Base-by-base conservation (phyloP, 2,329 filamentous ascomycete genomes). In the Aureobasidium sp. region DNA sequence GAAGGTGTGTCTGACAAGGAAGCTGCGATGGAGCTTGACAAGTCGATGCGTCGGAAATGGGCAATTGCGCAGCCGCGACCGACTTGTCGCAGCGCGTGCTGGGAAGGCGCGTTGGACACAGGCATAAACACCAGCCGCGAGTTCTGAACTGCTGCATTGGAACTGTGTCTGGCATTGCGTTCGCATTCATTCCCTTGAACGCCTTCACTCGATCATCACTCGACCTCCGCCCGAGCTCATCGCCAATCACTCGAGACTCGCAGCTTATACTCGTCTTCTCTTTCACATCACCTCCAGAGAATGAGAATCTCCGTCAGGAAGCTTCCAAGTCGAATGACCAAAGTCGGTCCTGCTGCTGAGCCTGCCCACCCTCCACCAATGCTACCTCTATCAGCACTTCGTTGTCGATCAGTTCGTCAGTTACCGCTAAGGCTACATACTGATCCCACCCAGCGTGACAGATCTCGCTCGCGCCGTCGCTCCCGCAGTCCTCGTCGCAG, bases 401-500 rank as follows among this genome's bases (percentile, higher is more conserved):
- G 5, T 35, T 59, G n/a, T 42, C 57, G 31, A 60, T 48, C 40
- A 27, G 52, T 52, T 50, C 50, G 49, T 54, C 50, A 61, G 37
- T 42, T 49, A 44, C 39, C 40, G 24, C 22, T 56, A 37, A 45
- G 44, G 35, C 47, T 31, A 24, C 49, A 12, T 49, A 40, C 54
- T 42, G 42, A 57, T 50, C 40, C 45, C 42, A 37, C 27, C 48
- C 81, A 93, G 89, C 89, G 90, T 76, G 90, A 95, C 85, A 89
- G 87, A 79, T 87, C 85, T 77, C 86, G 88, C 75, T 90, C 88
- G 72, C 86, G 87, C 73, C 86, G 88, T 76, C 75, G 76, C 65
- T 78, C 76, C 62, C 73, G 76, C 64, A 77, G 75, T 65, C 76
- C 76, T 59, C 75, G 76, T 67, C 76, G 75, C 67, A 73, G 60